These are phyloP conservation scores for Linnemannia hyalina DNA, from an alignment of 192 early-diverging fungal genomes.

Conservation along the genomic window DNA sequence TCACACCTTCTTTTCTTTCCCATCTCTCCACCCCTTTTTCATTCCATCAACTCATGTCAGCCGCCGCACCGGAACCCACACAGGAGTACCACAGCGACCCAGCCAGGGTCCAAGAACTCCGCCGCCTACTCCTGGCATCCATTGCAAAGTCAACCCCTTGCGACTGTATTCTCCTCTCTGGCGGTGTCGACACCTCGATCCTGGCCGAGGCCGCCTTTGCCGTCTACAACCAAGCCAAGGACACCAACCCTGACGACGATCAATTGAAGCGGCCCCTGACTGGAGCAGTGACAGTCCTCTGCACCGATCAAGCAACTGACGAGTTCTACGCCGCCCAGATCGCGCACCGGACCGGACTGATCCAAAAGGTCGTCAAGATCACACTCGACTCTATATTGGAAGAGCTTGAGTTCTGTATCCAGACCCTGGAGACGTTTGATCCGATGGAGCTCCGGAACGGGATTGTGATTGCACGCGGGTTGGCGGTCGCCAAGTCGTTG, in stretches of 20 bases:
- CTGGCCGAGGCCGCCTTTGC: conserved; percentile 62
- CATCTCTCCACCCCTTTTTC: background rate
- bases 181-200: conserved; percentile 82
- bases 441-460: conserved; percentile 80
- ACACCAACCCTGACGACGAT: background rate
- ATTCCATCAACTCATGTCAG: conserved; percentile 6
- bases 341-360: conserved; percentile 57
- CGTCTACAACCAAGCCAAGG: conserved; percentile 20
- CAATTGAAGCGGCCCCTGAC: conserved; percentile 35
- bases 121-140: conserved; percentile 31
- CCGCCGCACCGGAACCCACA: background rate
- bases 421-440: conserved; percentile 73
- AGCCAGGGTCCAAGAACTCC: conserved; percentile 28
- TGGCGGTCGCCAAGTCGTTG: conserved; percentile 58
- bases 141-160: conserved; percentile 45
- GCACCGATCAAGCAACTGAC: conserved; percentile 63
- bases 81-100: conserved; percentile 44
- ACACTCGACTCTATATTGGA: conserved; percentile 56
- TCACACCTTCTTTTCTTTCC: background rate
- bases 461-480: conserved; percentile 67
- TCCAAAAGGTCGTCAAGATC: conserved; percentile 63
- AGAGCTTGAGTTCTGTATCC: conserved; percentile 65
- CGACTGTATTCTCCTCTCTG: conserved; percentile 63
- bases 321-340: conserved; percentile 65
- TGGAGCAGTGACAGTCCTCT: conserved; percentile 68